These are phyloP conservation scores for Ogataea sp. DNA, from an alignment of 805 yeast genomes.

Conservation along the genomic window DNA sequence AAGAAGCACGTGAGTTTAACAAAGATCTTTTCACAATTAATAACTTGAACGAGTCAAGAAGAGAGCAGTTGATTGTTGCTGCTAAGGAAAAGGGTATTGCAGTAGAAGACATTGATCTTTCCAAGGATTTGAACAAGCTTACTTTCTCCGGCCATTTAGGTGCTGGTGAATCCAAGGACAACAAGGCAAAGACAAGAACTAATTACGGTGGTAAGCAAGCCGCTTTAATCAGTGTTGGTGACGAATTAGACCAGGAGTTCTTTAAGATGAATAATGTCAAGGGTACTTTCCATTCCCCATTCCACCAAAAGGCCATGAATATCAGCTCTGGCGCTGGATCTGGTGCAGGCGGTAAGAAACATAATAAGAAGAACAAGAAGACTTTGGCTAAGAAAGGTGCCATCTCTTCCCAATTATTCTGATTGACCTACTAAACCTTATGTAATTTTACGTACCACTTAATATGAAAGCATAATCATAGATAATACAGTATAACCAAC, in stretches of 20 bases:
- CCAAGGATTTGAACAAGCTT: constrained; percentile 60
- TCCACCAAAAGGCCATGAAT: constrained; percentile 53
- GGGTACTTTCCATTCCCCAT: constrained; percentile 64
- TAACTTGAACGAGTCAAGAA: constrained; percentile 64
- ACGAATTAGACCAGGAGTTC: constrained; percentile 79
- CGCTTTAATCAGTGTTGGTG: constrained; percentile 68
- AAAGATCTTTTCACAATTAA: constrained; percentile 60
- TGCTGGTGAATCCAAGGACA: constrained; percentile 31
- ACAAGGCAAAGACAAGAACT: constrained; percentile 36
- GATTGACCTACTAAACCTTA: no score
- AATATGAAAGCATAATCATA: no score
- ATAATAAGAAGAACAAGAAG: constrained; percentile 42
- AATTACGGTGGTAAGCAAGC: constrained; percentile 81
- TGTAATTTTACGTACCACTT: no score
- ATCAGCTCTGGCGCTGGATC: background rate
- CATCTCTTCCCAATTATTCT: constrained; percentile 4
- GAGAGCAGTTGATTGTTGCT: constrained; percentile 60
- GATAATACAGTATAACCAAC: no score
- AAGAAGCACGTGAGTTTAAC: constrained; percentile 62
- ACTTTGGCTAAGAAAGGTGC: constrained; percentile 7
- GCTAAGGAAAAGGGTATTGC: constrained; percentile 46
- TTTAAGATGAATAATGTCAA: constrained; percentile 59
- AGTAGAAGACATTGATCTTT: constrained; percentile 49
- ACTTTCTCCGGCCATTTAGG: constrained; percentile 76
- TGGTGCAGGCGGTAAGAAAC: constrained; percentile 50